These are phyloP conservation scores for Annulohypoxylon nitens DNA, from an alignment of 495 filamentous ascomycete genomes.

Conservation along the genomic window DNA sequence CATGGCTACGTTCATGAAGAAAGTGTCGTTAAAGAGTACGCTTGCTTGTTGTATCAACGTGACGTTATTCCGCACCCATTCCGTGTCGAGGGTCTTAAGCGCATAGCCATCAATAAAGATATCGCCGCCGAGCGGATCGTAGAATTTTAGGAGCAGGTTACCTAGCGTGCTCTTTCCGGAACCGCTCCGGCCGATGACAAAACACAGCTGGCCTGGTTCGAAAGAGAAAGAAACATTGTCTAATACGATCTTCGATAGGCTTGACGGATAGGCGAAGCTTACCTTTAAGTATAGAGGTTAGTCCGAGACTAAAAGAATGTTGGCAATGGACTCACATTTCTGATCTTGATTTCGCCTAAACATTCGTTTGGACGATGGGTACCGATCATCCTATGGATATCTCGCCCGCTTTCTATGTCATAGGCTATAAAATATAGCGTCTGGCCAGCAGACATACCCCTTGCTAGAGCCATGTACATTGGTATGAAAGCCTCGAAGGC, in stretches of 20 bases:
- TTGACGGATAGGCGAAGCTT: slow-evolving; percentile 86
- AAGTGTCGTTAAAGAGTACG: slow-evolving; percentile 85
- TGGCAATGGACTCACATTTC: slow-evolving; percentile 67
- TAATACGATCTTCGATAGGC: slow-evolving; percentile 72
- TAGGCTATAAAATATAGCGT: slow-evolving; percentile 57
- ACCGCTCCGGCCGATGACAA: slow-evolving; percentile 87
- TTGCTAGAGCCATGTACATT: slow-evolving; percentile 79
- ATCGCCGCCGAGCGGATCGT: slow-evolving; percentile 72
- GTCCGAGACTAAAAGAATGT: slow-evolving; percentile 8
- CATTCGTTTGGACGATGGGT: slow-evolving; percentile 57
- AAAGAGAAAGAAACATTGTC: slow-evolving; percentile 72
- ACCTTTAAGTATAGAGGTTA: slow-evolving; percentile 65
- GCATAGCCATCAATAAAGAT: slow-evolving; percentile 77
- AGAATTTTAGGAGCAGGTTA: slow-evolving; percentile 83
- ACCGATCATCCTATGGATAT: slow-evolving; percentile 45
- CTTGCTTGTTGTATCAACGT: slow-evolving; percentile 87
- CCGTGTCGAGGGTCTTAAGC: slow-evolving; percentile 71
- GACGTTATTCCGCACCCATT: slow-evolving; percentile 83
- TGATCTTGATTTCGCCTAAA: slow-evolving; percentile 76
- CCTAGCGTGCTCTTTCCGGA: slow-evolving; percentile 94
- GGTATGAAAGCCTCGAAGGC: slow-evolving; percentile 79
- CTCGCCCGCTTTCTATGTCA: slow-evolving; percentile 45
- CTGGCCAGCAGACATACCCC: slow-evolving; percentile 81
- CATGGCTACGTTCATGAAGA: slow-evolving; percentile 85
- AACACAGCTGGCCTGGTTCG: slow-evolving; percentile 77